Evolutionary conservation across 208 protist genomes (phyloP).

Genomic region (Crithidia bombi): DNA sequence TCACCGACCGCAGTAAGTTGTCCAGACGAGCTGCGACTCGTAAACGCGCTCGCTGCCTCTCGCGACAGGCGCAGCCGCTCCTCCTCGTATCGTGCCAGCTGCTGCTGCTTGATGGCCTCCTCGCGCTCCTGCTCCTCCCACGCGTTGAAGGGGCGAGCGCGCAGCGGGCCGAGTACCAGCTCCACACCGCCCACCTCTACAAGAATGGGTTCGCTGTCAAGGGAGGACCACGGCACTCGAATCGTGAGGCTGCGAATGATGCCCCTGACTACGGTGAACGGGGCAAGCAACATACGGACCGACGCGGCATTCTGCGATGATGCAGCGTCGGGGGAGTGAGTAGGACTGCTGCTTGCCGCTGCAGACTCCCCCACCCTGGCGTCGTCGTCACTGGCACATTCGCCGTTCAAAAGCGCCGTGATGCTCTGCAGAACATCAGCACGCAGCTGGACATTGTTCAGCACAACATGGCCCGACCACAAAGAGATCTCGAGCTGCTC

Average conservation of each 20-base stretch:
- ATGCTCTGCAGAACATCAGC: constrained; percentile 69
- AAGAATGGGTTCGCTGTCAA: constrained; percentile 65
- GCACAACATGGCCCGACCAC: constrained; percentile 78
- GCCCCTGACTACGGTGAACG: constrained; percentile 80
- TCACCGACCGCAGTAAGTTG: not conserved
- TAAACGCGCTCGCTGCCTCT: not conserved
- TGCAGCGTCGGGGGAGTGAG: not conserved
- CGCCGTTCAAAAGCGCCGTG: constrained; percentile 31
- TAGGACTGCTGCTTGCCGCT: not conserved
- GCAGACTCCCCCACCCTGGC: too few species aligned
- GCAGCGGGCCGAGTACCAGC: constrained; percentile 73
- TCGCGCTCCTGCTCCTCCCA: constrained; percentile 61
- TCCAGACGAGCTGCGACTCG: not conserved
- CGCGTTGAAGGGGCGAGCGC: constrained; percentile 47
- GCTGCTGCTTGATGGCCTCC: constrained; percentile 62
- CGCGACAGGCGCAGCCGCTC: constrained; percentile 28
- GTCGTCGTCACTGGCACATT: not conserved
- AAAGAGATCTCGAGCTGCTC: constrained; percentile 79
- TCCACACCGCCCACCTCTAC: constrained; percentile 76
- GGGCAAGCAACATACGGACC: constrained; percentile 59
- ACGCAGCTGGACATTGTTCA: constrained; percentile 73
- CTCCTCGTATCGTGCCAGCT: constrained; percentile 59
- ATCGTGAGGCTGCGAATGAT: constrained; percentile 64
- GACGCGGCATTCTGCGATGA: constrained; percentile 17
- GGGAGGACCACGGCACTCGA: constrained; percentile 75